Percentiles rank a stretch among this genome's conserved stretches.
Conservation (phyloP, 2,329 filamentous ascomycete species). For the Byssochlamys sp. region DNA sequence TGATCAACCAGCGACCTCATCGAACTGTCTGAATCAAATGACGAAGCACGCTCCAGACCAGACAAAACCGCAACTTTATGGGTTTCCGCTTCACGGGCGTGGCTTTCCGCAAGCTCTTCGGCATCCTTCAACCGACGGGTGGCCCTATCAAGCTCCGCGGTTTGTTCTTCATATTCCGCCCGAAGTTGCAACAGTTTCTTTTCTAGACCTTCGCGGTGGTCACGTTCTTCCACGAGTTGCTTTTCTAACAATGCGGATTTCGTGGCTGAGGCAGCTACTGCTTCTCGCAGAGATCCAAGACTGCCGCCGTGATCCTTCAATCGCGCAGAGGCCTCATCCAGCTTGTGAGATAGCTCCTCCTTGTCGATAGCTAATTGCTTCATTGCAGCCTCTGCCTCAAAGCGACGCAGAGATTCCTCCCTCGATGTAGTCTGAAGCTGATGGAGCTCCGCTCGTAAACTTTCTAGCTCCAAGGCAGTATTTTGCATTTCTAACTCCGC, state of each 20-base stretch:
- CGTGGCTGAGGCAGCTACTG: slow-evolving; percentile 67
- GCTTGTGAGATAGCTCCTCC: slow-evolving; percentile 60
- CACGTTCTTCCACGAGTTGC: slow-evolving; percentile 68
- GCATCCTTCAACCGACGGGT: slow-evolving; percentile 70
- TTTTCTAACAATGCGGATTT: slow-evolving; percentile 68
- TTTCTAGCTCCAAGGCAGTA: slow-evolving; percentile 74
- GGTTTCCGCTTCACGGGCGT: slow-evolving; percentile 75
- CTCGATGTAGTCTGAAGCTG: slow-evolving; percentile 65
- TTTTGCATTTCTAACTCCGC: slow-evolving; percentile 75
- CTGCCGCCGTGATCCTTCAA: slow-evolving; percentile 61
- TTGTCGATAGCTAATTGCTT: slow-evolving; percentile 80
- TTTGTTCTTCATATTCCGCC: slow-evolving; percentile 71
- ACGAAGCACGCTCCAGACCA: slow-evolving; percentile 65
- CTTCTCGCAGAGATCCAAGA: slow-evolving; percentile 65
- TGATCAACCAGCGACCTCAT: slow-evolving; percentile 34
- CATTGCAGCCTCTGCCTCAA: slow-evolving; percentile 65
- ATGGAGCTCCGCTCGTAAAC: slow-evolving; percentile 75
- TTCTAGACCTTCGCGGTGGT: slow-evolving; percentile 65
- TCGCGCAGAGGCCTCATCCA: slow-evolving; percentile 57
- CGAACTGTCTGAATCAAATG: slow-evolving; percentile 28
- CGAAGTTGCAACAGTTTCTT: slow-evolving; percentile 66
- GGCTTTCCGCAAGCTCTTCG: slow-evolving; percentile 77
- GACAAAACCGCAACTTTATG: slow-evolving; percentile 74
- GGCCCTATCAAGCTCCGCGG: slow-evolving; percentile 64
- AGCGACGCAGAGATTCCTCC: slow-evolving; percentile 67